Conservation (phyloP, 2,329 filamentous ascomycete species). For the Hypoxylon sp. region DNA sequence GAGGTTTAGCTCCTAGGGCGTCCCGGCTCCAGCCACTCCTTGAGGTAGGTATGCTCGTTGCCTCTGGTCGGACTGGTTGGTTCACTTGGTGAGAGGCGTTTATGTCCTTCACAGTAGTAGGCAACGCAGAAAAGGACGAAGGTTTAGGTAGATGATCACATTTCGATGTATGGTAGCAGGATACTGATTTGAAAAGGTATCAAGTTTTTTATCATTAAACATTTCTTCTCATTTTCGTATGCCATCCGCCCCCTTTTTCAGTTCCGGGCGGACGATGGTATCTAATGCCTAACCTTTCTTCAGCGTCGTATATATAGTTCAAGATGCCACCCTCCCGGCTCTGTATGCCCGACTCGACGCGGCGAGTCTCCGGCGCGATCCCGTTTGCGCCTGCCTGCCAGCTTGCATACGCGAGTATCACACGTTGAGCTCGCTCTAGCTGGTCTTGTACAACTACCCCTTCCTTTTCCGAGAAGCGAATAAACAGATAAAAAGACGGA, state of each 20-base stretch:
- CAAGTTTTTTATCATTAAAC: slow-evolving; percentile 37
- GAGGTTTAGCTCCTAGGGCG: slow-evolving; percentile 1
- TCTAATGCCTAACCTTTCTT: slow-evolving; percentile 38
- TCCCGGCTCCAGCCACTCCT: background rate
- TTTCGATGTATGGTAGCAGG: background rate
- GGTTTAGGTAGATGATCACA: background rate
- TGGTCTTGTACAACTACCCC: slow-evolving; percentile 24
- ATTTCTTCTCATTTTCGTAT: slow-evolving; percentile 42
- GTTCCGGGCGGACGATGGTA: slow-evolving; percentile 40
- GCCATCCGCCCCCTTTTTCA: slow-evolving; percentile 38
- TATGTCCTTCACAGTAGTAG: background rate
- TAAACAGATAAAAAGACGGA: too few relatives aligned
- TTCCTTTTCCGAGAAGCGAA: slow-evolving; percentile 21
- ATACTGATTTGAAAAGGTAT: background rate
- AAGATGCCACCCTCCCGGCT: slow-evolving; percentile 28
- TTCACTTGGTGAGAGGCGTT: background rate
- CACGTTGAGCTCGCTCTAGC: slow-evolving; percentile 11
- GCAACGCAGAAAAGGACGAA: background rate
- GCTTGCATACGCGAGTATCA: slow-evolving; percentile 19
- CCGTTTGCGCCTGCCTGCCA: slow-evolving; percentile 23
- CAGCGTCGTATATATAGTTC: slow-evolving; percentile 33
- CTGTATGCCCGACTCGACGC: slow-evolving; percentile 14
- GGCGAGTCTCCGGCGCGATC: slow-evolving; percentile 10
- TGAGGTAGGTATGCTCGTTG: background rate
- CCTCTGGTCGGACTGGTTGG: background rate